phyloP scores from a whole-genome alignment of 2,329 filamentous ascomycete genomes.

The Verticillium longisporum region DNA sequence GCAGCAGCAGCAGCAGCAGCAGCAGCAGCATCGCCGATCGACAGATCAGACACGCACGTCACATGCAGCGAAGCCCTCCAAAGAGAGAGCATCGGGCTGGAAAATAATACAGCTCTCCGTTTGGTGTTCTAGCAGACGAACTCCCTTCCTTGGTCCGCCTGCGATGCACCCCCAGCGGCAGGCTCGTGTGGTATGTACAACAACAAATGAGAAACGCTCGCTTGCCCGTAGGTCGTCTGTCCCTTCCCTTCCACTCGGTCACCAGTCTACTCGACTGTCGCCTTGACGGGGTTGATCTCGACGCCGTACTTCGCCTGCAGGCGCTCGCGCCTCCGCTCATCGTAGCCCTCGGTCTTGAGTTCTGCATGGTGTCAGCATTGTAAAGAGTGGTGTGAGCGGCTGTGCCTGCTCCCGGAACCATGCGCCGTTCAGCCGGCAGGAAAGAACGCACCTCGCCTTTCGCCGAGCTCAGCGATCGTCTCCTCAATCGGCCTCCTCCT shows the following conservation, averaged over 20 bases:
- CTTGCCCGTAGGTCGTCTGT: background rate
- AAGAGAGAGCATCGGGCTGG: conserved; percentile 6
- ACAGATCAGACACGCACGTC: conserved; percentile 7
- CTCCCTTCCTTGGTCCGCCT: conserved; percentile 9
- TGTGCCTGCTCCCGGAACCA: no score
- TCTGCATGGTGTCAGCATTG: conserved; percentile 25
- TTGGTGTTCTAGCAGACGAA: conserved; percentile 21
- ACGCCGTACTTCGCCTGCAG: conserved; percentile 84
- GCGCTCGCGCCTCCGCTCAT: conserved; percentile 73
- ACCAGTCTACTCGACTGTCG: conserved; percentile 33
- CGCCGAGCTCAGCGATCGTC: conserved; percentile 74
- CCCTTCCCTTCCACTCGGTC: background rate
- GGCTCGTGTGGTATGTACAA: conserved; percentile 13
- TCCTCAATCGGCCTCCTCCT: conserved; percentile 70
- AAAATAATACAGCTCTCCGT: conserved; percentile 21
- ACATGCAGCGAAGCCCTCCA: conserved; percentile 4
- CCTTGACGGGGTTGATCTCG: conserved; percentile 64
- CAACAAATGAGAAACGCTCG: conserved; percentile 9
- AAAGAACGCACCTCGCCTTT: conserved; percentile 67
- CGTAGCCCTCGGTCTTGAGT: conserved; percentile 78
- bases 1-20: no score
- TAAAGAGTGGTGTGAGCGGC: no score
- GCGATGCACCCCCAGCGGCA: conserved; percentile 1
- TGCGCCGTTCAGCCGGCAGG: background rate
- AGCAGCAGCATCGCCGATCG: conserved; percentile 2